These are phyloP conservation scores for Dictyostelium capitatum DNA, from an alignment of 78 protist species.

Conservation along the genomic window DNA sequence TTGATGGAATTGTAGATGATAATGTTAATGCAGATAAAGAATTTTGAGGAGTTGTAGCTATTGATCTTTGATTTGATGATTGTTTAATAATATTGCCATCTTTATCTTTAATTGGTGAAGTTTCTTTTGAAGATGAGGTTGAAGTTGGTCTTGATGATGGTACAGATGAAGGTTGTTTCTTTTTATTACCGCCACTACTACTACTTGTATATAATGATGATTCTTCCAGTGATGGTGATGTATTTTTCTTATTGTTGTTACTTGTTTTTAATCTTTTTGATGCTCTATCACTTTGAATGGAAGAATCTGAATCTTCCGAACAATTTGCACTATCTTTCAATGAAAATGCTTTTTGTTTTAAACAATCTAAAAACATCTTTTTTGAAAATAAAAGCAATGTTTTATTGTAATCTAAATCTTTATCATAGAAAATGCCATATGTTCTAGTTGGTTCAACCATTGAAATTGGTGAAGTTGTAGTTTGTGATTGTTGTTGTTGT, in stretches of 20 bases:
- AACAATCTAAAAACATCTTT: neutral
- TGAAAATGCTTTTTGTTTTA: slow-evolving; percentile 13
- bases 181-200: neutral
- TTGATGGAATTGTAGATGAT: neutral
- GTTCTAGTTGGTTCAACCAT: slow-evolving; percentile 19
- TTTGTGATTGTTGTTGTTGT: too few species aligned
- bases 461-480: neutral
- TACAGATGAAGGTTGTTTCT: neutral
- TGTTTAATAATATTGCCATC: neutral
- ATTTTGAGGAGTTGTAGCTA: neutral
- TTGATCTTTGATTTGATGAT: neutral
- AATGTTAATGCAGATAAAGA: neutral
- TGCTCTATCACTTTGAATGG: neutral
- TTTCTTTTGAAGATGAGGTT: slow-evolving; percentile 1
- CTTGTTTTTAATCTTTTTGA: neutral
- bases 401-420: slow-evolving; percentile 21
- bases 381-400: neutral
- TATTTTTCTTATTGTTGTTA: neutral
- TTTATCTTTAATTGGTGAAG: neutral
- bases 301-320: neutral
- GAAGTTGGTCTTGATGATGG: neutral
- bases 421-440: slow-evolving; percentile 20
- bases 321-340: neutral
- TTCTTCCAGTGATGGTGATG: slow-evolving; percentile 9
- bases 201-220: neutral